Evolutionary conservation across 1,139 yeast species (phyloP).

Genomic region (Protomyces inouyei): DNA sequence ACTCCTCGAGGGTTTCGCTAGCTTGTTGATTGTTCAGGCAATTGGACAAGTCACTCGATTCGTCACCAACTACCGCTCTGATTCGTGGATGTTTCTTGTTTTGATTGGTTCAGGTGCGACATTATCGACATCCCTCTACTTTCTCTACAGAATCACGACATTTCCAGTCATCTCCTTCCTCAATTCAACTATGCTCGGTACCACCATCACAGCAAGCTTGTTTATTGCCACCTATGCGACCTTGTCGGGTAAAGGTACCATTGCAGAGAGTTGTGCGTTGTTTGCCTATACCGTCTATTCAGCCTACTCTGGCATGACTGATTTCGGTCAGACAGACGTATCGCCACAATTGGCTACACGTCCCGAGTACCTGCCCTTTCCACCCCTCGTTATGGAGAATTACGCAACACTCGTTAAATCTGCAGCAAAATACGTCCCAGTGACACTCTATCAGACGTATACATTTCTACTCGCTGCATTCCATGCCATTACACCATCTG

Average conservation of each 20-base stretch:
- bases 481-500: conserved; percentile 74
- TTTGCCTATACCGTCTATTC: conserved; percentile 90
- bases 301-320: conserved; percentile 30
- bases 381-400: conserved; percentile 33
- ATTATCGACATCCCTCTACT: conserved; percentile 69
- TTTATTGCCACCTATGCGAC: conserved; percentile 81
- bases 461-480: conserved; percentile 65
- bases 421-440: conserved; percentile 47
- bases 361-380: conserved; percentile 32
- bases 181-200: conserved; percentile 80
- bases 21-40: conserved; percentile 82
- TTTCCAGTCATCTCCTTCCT: conserved; percentile 64
- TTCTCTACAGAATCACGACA: conserved; percentile 75
- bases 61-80: conserved; percentile 63
- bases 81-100: conserved; percentile 70
- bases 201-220: conserved; percentile 68
- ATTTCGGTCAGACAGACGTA: conserved; percentile 35
- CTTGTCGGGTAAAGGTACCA: conserved; percentile 75
- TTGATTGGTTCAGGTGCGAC: conserved; percentile 69
- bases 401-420: conserved; percentile 44
- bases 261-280: conserved; percentile 76
- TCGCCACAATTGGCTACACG: conserved; percentile 23
- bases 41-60: conserved; percentile 77
- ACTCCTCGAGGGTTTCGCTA: conserved; percentile 85
- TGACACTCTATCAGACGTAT: conserved; percentile 56